Percentiles rank a stretch among this genome's conserved stretches.
These are phyloP conservation scores for Rhynchosporium graminicola DNA, from an alignment of 2,329 filamentous ascomycete genomes.

Conservation along the genomic window DNA sequence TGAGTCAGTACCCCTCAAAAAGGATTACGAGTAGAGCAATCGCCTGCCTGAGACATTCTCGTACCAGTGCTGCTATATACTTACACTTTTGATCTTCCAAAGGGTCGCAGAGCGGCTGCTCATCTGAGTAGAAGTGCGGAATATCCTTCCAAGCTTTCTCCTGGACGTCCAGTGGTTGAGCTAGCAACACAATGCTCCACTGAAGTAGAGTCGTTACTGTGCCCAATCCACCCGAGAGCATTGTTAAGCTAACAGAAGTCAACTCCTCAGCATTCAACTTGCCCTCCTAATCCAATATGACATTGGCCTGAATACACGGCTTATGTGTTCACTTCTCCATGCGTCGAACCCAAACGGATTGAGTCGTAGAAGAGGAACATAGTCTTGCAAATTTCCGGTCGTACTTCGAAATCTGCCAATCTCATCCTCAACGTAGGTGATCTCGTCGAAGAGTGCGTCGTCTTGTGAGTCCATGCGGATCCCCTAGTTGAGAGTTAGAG, in stretches of 20 bases:
- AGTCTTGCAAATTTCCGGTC: constrained; percentile 62
- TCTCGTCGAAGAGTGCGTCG: constrained; percentile 62
- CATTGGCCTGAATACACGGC: constrained; percentile 67
- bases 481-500: constrained; percentile 67
- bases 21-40: neutral
- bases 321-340: constrained; percentile 62
- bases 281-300: constrained; percentile 64
- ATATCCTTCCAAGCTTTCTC: constrained; percentile 60
- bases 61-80: constrained; percentile 64
- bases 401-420: constrained; percentile 61
- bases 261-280: constrained; percentile 63
- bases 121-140: constrained; percentile 51
- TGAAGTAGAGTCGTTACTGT: constrained; percentile 66
- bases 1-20: constrained; percentile 11
- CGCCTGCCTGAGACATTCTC: constrained; percentile 56
- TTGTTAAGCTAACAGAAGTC: constrained; percentile 66
- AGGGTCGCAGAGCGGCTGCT: constrained; percentile 59
- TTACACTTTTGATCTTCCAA: constrained; percentile 64
- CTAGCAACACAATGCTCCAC: constrained; percentile 63
- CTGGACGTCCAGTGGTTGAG: constrained; percentile 62
- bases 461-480: constrained; percentile 59
- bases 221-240: constrained; percentile 67
- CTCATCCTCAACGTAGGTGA: constrained; percentile 62
- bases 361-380: constrained; percentile 58
- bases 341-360: constrained; percentile 61